Base-by-base conservation (phyloP, 768 basidiomycete species). In the Tylopilus cervinicoccineus region DNA sequence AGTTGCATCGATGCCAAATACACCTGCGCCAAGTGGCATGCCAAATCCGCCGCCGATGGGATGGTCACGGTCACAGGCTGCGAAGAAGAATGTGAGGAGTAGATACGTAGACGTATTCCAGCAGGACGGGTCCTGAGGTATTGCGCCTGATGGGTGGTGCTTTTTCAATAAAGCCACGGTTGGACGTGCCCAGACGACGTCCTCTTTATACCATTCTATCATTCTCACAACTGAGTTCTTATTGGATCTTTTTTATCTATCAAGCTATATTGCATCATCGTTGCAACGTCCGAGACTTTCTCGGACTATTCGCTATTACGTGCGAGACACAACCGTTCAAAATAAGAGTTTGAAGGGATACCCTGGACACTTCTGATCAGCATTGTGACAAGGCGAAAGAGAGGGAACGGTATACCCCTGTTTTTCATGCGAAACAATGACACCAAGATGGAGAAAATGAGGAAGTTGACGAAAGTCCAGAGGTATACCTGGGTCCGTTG, bases 81-180 rank as follows among this genome's bases (percentile, higher is more conserved):
- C 81, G 22, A 94, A 90, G 70, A 84, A 86, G 52, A 86, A 83
- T 55, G 70, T 88, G 47, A 80, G 91, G 47, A 88, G 74, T 63
- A 81, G 89, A 52, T 96, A 96, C 62, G 92, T 96, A 3, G 91
- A 93, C 62, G 86, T 93, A n/a, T 84, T 93, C 67, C 83, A 86
- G 55, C 77, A 84, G 57, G 74, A 75, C 27, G 68, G 60, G 27
- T 57, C 52, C 3, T 19, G 41, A 8, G 39, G 63, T 36, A 58
- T 57, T 29, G 57, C 53, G 16, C 33, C n/a, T 2, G 22, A 27
- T 22, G 17, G 24, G 36, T 22, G 38, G n/a, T 29, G 22, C 14
- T 39, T 32, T 45, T 39, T 32, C 43, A 26, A 19, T 33, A 24
- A 38, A 32, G 31, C 24, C 32, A 26, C 14, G 33, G 29, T 19